Conservation (phyloP, 192 early-diverging fungal species). For the Entomortierella parvispora region DNA sequence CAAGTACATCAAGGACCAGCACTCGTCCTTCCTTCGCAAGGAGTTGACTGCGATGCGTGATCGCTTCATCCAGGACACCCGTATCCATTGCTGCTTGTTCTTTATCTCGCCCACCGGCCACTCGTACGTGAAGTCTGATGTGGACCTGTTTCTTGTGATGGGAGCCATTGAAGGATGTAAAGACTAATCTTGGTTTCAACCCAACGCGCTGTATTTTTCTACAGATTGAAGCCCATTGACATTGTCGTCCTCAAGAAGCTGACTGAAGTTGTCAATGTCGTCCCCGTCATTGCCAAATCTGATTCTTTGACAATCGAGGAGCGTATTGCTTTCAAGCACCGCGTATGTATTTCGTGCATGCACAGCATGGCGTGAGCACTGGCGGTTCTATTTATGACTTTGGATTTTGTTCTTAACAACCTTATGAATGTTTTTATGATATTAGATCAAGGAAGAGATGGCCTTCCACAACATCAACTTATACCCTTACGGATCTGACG, state of each 20-base stretch:
- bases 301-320: slow-evolving; percentile 90
- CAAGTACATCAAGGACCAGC: slow-evolving; percentile 99
- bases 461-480: slow-evolving; percentile 91
- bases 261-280: slow-evolving; percentile 85
- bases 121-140: no score
- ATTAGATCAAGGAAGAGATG: slow-evolving; percentile 87
- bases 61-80: slow-evolving; percentile 90
- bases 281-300: slow-evolving; percentile 92
- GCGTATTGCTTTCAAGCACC: slow-evolving; percentile 81
- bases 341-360: slow-evolving; percentile 57
- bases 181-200: not conserved
- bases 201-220: not conserved
- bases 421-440: not conserved
- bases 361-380: not conserved
- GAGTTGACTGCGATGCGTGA: slow-evolving; percentile 91
- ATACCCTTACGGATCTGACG: slow-evolving; percentile 91
- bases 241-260: slow-evolving; percentile 87
- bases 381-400: not conserved
- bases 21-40: slow-evolving; percentile 93
- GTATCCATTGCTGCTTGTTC: slow-evolving; percentile 95
- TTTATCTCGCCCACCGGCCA: slow-evolving; percentile 97
- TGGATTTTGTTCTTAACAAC: not conserved
- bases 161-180: not conserved
- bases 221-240: slow-evolving; percentile 85
- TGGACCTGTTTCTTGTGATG: no score